Evolutionary conservation across 345 rosid genomes (phyloP), one percentile per base, ranked within the genome.

Genomic region (Lepidium aucheri): DNA sequence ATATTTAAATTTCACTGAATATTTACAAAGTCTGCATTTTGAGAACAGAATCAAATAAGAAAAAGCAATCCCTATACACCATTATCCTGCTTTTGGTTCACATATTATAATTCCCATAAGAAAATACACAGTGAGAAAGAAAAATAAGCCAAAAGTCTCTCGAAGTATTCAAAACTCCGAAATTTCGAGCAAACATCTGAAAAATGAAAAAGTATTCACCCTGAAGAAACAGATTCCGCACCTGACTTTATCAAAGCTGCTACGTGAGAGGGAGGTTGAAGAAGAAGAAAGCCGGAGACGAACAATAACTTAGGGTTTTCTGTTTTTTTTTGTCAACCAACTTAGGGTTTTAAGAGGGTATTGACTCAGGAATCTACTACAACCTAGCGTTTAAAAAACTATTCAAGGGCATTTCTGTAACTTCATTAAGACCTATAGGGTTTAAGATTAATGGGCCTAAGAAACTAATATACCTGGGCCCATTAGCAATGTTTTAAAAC

Each of bases 181-280:
- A 45, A 20, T n/a, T 42, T 6, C 9, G 20, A 14, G 36, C 7
- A 30, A 3, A n/a, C n/a, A 49, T n/a, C 12, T 4, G 1, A 42
- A 17, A 35, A 8, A 6, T 1, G 41, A 15, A 5, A 14, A 4
- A 43, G 20, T 9, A 40, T 32, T 39, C 60, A 41, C 12, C 15
- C 8, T 11, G n/a, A 6, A 3, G 22, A 11, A 18, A 15, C 18
- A 49, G 28, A 3, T 26, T 42, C 10, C 7, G 4, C 51, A 69
- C 67, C 74, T 50, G 15, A 49, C 58, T 28, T 38, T 9, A 49
- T 38, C 35, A n/a, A 50, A 18, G 53, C 51, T 50, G 66, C 73
- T 49, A 32, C 56, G 33, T 33, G 7, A 18, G 60, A 40, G 26
- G 8, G 35, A 58, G 42, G 60, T 33, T 15, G 46, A 51, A 17